Base-by-base conservation (phyloP, 768 basidiomycete genomes). In the Zangia roseola region DNA sequence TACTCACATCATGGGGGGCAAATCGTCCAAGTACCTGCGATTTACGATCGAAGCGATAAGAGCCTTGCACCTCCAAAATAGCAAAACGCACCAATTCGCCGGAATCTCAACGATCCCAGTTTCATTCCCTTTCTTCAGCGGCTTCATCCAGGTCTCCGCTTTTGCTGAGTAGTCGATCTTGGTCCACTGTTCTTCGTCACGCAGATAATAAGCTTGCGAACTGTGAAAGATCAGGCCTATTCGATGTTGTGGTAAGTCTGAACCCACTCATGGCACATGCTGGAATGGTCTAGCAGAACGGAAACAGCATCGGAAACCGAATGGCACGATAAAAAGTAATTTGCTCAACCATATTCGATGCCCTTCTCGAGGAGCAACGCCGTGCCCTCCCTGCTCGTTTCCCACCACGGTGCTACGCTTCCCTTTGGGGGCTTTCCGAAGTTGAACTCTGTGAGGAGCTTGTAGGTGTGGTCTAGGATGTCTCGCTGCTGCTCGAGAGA, bases 341-440 rank as follows among this genome's bases (percentile, higher is more conserved):
- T 31, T n/a, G 7, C 44, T 42, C 49, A n/a, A 83, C 83, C 86
- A 58, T 90, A 89, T 71, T 86, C 77, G 38, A 90, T 84, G 0
- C 88, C 88, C 53, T 83, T 82, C 31, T 84, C 82, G 20, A 87
- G 74, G 21, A 89, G 68, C 21, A 89, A 70, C 14, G 78, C 67
- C 0, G 80, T 80, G 4, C 82, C 82, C 62, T 86, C 84, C 52
- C 78, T 81, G 64, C 79, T 83, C 3, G 80, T 80, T 62, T 90
- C 88, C 86, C 86, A 90, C 85, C 87, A 90, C 0, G 86, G 86
- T 1, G 86, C 86, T 28, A 86, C 84, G 42, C 77, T 80, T 33
- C 82, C 83, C 61, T 78, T 80, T 0, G 82, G 82, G 20, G 80
- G 71, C 14, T 75, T 64, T 21, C 81, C 80, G 50, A 78, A 67